phyloP scores from a whole-genome alignment of 352 stramenopile genomes.

The Pythium monospermum region DNA sequence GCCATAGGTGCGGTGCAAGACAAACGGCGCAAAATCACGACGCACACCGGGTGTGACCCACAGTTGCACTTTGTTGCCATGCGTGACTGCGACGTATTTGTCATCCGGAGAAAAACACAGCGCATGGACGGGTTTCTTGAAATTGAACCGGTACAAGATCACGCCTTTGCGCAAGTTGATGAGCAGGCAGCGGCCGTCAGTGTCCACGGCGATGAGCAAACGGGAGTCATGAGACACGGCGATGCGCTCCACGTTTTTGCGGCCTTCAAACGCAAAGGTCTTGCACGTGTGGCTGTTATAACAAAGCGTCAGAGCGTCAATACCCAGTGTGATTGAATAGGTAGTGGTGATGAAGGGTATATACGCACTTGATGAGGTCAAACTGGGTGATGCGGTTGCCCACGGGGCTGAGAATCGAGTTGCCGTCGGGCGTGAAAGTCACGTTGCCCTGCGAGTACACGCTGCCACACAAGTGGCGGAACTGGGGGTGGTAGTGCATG shows the following conservation, averaged over 20 bases:
- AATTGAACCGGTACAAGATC: slow-evolving; percentile 93
- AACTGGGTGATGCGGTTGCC: slow-evolving; percentile 94
- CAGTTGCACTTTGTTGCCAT: slow-evolving; percentile 90
- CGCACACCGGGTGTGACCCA: slow-evolving; percentile 83
- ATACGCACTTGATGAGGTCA: slow-evolving; percentile 88
- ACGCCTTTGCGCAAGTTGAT: slow-evolving; percentile 87
- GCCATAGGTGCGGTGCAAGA: slow-evolving; percentile 82
- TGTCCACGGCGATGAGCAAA: slow-evolving; percentile 86
- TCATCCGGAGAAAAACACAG: slow-evolving; percentile 89
- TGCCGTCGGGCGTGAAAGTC: slow-evolving; percentile 90
- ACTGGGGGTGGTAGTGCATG: slow-evolving; percentile 49
- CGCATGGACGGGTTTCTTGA: slow-evolving; percentile 87
- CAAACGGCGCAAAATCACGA: slow-evolving; percentile 90
- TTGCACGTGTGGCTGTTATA: slow-evolving; percentile 65
- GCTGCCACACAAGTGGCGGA: slow-evolving; percentile 91
- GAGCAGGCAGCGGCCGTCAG: slow-evolving; percentile 87
- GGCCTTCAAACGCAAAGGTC: slow-evolving; percentile 90
- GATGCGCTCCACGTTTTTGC: slow-evolving; percentile 87
- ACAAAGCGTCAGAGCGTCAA: neutral
- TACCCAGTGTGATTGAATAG: slow-evolving; percentile 6
- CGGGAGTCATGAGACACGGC: slow-evolving; percentile 87
- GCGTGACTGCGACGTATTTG: slow-evolving; percentile 81
- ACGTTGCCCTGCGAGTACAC: slow-evolving; percentile 94
- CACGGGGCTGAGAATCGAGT: slow-evolving; percentile 89
- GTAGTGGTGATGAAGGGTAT: neutral